phyloP scores from a whole-genome alignment of 2,329 filamentous ascomycete species.

The Chaetomium strumarium region DNA sequence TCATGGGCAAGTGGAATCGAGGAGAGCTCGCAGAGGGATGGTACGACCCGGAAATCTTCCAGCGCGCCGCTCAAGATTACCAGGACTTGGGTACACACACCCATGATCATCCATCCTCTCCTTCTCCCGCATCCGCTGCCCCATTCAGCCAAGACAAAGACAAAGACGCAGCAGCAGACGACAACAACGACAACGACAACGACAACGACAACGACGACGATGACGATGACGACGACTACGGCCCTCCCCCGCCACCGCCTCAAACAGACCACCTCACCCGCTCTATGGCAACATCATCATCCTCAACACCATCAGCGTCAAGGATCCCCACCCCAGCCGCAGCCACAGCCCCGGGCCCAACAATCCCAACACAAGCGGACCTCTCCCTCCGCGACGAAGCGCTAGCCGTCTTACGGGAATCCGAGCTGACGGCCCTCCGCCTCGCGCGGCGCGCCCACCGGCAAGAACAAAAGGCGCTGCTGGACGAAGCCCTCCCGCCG shows the following conservation, averaged over 20 bases:
- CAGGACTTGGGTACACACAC: slow-evolving; percentile 12
- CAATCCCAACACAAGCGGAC: slow-evolving; percentile 69
- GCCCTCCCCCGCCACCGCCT: slow-evolving; percentile 36
- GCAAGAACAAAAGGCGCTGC: slow-evolving; percentile 58
- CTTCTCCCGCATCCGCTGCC: not conserved
- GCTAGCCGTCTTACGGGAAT: slow-evolving; percentile 44
- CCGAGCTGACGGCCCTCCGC: slow-evolving; percentile 49
- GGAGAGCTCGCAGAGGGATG: slow-evolving; percentile 82
- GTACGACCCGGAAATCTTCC: slow-evolving; percentile 76
- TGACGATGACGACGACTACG: slow-evolving; percentile 58
- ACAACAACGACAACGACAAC: slow-evolving; percentile 22
- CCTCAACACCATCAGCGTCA: not conserved
- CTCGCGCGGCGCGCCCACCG: slow-evolving; percentile 60
- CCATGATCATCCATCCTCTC: too few relatives aligned
- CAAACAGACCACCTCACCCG: slow-evolving; percentile 39
- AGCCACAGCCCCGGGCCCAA: slow-evolving; percentile 41
- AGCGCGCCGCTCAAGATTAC: slow-evolving; percentile 35
- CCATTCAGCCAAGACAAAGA: not conserved
- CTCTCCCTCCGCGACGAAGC: slow-evolving; percentile 35
- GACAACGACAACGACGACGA: slow-evolving; percentile 40
- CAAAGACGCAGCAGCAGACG: too few relatives aligned
- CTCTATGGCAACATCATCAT: slow-evolving; percentile 19
- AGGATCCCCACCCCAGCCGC: not conserved
- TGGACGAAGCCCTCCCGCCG: slow-evolving; percentile 71
- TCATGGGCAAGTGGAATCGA: slow-evolving; percentile 85